Conservation (phyloP, 1,284 basidiomycete species). For the Uromyces viciae-fabae region DNA sequence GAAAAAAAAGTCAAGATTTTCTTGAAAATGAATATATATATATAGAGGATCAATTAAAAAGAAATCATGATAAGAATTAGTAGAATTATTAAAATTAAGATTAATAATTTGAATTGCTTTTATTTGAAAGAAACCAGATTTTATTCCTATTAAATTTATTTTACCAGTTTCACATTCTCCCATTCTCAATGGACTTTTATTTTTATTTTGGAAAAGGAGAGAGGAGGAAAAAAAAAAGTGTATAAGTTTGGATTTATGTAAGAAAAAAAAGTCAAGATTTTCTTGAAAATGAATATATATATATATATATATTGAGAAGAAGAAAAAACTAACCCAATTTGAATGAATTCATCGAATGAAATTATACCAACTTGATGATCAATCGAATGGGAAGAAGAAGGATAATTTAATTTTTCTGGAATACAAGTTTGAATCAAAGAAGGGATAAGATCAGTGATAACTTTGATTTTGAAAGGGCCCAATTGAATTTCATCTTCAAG, state of each 20-base stretch:
- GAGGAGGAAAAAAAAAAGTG: neutral
- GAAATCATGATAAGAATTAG: neutral
- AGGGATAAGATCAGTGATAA: neutral
- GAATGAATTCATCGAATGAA: conserved; percentile 15
- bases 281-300: neutral
- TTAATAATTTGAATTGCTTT: no score
- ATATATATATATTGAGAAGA: neutral
- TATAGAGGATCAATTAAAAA: neutral
- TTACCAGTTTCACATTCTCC: neutral
- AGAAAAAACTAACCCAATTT: conserved; percentile 13
- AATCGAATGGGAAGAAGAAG: neutral
- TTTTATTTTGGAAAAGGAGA: neutral
- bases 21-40: neutral
- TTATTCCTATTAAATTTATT: no score
- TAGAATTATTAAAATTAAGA: neutral
- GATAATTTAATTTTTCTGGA: neutral
- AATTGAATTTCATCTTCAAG: no score
- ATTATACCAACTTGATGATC: neutral
- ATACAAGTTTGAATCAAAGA: neutral
- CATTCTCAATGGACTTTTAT: neutral
- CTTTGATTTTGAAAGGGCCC: conserved; percentile 8
- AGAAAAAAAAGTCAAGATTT: neutral
- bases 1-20: neutral
- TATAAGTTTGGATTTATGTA: neutral
- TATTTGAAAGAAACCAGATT: no score